Conservation (phyloP, 495 filamentous ascomycete genomes). For the Daldinia bambusicola region DNA sequence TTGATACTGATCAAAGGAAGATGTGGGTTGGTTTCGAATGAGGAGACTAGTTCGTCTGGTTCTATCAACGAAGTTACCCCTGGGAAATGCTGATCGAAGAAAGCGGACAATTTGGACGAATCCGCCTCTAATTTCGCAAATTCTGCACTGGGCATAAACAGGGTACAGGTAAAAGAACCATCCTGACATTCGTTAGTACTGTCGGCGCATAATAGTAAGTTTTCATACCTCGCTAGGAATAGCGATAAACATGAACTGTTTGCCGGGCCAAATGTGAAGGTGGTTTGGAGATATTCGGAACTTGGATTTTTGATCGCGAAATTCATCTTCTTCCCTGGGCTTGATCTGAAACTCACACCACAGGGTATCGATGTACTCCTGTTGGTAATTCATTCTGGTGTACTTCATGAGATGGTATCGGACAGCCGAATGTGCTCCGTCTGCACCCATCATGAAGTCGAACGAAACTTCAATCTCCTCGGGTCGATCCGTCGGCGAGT, state of each 20-base stretch:
- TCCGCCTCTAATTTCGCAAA: slow-evolving; percentile 69
- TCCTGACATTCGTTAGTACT: slow-evolving; percentile 60
- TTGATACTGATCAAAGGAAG: slow-evolving; percentile 93
- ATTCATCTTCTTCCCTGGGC: slow-evolving; percentile 39
- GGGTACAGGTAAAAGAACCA: slow-evolving; percentile 92
- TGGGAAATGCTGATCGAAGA: slow-evolving; percentile 85
- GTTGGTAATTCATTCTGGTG: slow-evolving; percentile 85
- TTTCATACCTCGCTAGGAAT: slow-evolving; percentile 75
- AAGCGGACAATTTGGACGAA: slow-evolving; percentile 66
- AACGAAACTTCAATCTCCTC: slow-evolving; percentile 78
- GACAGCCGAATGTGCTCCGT: slow-evolving; percentile 91
- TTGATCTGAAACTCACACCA: slow-evolving; percentile 97
- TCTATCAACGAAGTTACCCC: slow-evolving; percentile 87
- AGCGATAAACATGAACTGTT: slow-evolving; percentile 96
- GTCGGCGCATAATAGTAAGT: not conserved
- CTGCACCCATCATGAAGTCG: slow-evolving; percentile 93
- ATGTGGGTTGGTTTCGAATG: slow-evolving; percentile 83
- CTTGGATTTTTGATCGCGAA: slow-evolving; percentile 58
- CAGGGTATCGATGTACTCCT: slow-evolving; percentile 94
- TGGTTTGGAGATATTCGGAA: slow-evolving; percentile 90
- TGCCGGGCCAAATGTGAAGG: slow-evolving; percentile 96
- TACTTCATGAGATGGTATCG: slow-evolving; percentile 96
- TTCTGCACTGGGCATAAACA: slow-evolving; percentile 77
- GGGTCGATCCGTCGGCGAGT: slow-evolving; percentile 36
- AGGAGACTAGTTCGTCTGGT: slow-evolving; percentile 69